phyloP scores from a whole-genome alignment of 2,329 filamentous ascomycete species.

The Fusarium bactridioides region DNA sequence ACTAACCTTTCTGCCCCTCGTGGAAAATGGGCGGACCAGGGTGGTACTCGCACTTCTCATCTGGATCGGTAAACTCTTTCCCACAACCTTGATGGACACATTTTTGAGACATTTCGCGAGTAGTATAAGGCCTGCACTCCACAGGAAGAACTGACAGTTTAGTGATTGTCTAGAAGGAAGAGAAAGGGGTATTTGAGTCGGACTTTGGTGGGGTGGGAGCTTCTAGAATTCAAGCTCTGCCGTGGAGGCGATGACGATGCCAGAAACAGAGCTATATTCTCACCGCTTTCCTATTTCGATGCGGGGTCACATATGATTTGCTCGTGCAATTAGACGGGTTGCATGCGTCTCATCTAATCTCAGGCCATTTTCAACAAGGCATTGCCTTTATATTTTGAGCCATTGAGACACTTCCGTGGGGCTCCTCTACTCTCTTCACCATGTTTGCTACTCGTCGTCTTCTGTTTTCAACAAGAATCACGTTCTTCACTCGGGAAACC shows the following conservation, averaged over 20 bases:
- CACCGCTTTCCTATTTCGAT: slow-evolving; percentile 49
- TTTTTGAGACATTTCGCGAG: slow-evolving; percentile 72
- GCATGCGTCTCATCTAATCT: slow-evolving; percentile 7
- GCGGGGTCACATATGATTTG: slow-evolving; percentile 38
- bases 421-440: background rate
- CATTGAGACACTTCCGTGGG: background rate
- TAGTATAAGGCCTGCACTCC: background rate
- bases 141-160: background rate
- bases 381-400: background rate
- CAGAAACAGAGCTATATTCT: slow-evolving; percentile 23
- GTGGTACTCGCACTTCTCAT: slow-evolving; percentile 90
- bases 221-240: slow-evolving; percentile 49
- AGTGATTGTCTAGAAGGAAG: background rate
- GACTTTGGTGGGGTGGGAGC: slow-evolving; percentile 48
- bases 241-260: slow-evolving; percentile 39
- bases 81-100: slow-evolving; percentile 97
- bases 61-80: slow-evolving; percentile 82
- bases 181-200: slow-evolving; percentile 9
- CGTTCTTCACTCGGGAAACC: slow-evolving; percentile 76
- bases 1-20: slow-evolving; percentile 92
- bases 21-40: slow-evolving; percentile 94
- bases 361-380: slow-evolving; percentile 19
- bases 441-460: slow-evolving; percentile 63
- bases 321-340: slow-evolving; percentile 16
- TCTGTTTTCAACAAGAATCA: slow-evolving; percentile 69